A percentile compares a stretch with the other conserved stretches of the same genome.
Evolutionary conservation across 108 stramenopile genomes (phyloP).

Genomic region (Cyclotella kingstonii): DNA sequence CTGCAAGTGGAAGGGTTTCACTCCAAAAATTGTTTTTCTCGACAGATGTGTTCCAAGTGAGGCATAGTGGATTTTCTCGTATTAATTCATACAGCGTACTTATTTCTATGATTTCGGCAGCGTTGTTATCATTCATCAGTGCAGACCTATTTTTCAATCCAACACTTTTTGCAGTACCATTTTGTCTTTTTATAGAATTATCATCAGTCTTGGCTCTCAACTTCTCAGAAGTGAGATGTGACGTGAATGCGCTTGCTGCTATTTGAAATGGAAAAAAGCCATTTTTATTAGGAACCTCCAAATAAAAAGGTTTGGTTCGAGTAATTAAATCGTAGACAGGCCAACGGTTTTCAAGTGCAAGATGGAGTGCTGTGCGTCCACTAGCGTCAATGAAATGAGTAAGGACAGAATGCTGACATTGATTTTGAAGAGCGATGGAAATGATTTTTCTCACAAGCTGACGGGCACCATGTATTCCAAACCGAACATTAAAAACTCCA

Average conservation of each 20-base stretch:
- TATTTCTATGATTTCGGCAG: slow-evolving; percentile 21
- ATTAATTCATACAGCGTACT: slow-evolving; percentile 37
- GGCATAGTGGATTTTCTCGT: slow-evolving; percentile 31
- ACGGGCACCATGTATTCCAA: slow-evolving; percentile 44
- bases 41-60: slow-evolving; percentile 7
- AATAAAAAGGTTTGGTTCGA: slow-evolving; percentile 14
- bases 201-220: neutral
- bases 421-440: neutral
- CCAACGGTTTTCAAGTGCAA: slow-evolving; percentile 37
- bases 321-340: slow-evolving; percentile 37
- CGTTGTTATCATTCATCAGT: too few relatives aligned
- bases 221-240: neutral
- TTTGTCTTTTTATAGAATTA: neutral
- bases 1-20: too few relatives aligned
- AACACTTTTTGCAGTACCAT: neutral
- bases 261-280: slow-evolving; percentile 44
- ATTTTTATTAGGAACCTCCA: slow-evolving; percentile 28
- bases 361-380: slow-evolving; percentile 32
- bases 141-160: too few relatives aligned
- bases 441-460: slow-evolving; percentile 45
- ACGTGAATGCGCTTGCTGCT: slow-evolving; percentile 19
- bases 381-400: slow-evolving; percentile 9
- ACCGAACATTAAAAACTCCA: slow-evolving; percentile 30
- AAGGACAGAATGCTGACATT: slow-evolving; percentile 6
- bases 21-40: too few relatives aligned